phyloP scores from a whole-genome alignment of 2,329 filamentous ascomycete species.

The Hypomyces perniciosus region DNA sequence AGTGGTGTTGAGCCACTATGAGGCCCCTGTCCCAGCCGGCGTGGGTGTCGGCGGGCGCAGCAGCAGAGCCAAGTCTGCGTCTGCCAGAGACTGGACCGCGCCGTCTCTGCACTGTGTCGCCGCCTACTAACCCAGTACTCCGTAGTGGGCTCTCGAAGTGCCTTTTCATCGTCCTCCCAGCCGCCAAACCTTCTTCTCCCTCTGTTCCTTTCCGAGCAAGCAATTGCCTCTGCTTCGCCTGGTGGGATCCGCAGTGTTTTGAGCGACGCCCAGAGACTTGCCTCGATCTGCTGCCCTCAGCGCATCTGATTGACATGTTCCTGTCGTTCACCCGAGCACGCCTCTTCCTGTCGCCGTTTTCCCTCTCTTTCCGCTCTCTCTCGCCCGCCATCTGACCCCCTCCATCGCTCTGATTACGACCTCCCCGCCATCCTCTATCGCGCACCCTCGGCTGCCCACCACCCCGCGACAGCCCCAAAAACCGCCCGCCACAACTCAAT shows the following conservation, averaged over 20 bases:
- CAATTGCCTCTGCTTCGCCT: constrained; percentile 11
- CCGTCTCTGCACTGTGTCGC: constrained; percentile 9
- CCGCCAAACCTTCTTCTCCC: constrained; percentile 18
- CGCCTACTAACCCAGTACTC: not conserved
- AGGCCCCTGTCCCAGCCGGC: constrained; percentile 4
- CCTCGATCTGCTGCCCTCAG: not conserved
- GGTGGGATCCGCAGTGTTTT: constrained; percentile 17
- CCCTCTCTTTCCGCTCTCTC: not conserved
- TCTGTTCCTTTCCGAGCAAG: constrained; percentile 17
- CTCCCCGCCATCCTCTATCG: constrained; percentile 11
- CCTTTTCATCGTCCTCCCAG: constrained; percentile 9
- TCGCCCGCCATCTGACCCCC: not conserved
- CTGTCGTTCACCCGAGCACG: constrained; percentile 1
- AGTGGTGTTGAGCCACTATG: not conserved
- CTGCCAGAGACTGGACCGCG: constrained; percentile 6
- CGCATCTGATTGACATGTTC: constrained; percentile 11
- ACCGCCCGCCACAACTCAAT: constrained; percentile 12
- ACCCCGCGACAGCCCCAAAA: constrained; percentile 19
- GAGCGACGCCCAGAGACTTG: constrained; percentile 18
- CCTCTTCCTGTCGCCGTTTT: not conserved
- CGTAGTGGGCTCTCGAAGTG: constrained; percentile 3
- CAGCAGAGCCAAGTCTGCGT: not conserved
- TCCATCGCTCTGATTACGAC: constrained; percentile 5
- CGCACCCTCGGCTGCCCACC: constrained; percentile 11
- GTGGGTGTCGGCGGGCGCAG: constrained; percentile 12